A percentile compares a stretch with the other conserved stretches of the same genome.
These are phyloP conservation scores for Mortierella alpina DNA, from an alignment of 192 early-diverging fungal genomes.

Conservation along the genomic window DNA sequence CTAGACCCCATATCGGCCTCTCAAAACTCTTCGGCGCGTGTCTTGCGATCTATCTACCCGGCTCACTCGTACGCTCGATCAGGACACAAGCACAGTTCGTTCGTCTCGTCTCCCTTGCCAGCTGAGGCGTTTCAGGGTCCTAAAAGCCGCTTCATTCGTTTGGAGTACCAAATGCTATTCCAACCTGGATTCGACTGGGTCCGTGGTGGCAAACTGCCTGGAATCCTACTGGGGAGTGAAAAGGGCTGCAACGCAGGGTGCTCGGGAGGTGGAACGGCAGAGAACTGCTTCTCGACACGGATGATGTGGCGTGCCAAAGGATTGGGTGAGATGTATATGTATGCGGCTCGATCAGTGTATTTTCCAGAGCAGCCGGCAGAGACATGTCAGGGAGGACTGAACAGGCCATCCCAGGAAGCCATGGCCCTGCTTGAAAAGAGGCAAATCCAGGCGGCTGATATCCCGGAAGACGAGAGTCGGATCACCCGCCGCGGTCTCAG, in stretches of 20 bases:
- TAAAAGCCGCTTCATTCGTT: constrained; percentile 25
- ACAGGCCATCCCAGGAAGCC: constrained; percentile 15
- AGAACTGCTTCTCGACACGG: constrained; percentile 65
- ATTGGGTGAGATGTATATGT: constrained; percentile 65
- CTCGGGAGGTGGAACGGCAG: constrained; percentile 60
- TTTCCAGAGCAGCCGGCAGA: constrained; percentile 15
- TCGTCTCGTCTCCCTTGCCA: constrained; percentile 18
- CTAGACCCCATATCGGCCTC: not conserved
- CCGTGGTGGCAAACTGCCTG: constrained; percentile 69
- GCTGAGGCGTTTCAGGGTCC: constrained; percentile 17
- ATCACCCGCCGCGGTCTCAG: not conserved
- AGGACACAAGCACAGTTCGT: constrained; percentile 16
- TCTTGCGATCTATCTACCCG: constrained; percentile 40
- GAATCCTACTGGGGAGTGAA: constrained; percentile 59
- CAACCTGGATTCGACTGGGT: constrained; percentile 63
- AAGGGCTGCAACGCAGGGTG: constrained; percentile 56
- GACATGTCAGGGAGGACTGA: constrained; percentile 24
- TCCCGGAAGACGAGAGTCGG: constrained; percentile 12
- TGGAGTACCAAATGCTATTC: constrained; percentile 62
- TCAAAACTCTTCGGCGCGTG: not conserved
- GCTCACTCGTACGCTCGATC: constrained; percentile 28
- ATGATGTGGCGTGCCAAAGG: constrained; percentile 65
- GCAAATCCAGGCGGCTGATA: constrained; percentile 2
- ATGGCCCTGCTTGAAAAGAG: constrained; percentile 6
- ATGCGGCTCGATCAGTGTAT: constrained; percentile 51